Evolutionary conservation across 176 grass and related monocot species (phyloP).

Genomic region (Ananas comosus): DNA sequence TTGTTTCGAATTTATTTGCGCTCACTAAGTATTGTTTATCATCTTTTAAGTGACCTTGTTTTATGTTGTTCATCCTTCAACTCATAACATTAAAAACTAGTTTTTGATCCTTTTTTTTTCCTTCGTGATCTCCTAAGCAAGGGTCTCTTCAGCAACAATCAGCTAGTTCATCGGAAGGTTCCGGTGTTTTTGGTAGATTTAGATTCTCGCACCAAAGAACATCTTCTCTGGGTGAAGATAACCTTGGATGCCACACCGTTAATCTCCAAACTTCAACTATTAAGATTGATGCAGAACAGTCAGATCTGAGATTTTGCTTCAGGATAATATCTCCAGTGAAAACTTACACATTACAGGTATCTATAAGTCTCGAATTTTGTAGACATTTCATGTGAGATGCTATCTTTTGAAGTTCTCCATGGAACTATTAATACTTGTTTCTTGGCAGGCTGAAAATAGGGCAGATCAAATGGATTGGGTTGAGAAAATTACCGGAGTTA

Average conservation of each 20-base stretch:
- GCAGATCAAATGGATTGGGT: constrained; percentile 87
- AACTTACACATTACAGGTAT: constrained; percentile 86
- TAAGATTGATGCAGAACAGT: constrained; percentile 83
- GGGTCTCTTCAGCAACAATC: constrained; percentile 49
- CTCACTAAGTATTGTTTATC: too few relatives aligned
- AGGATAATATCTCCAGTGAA: constrained; percentile 89
- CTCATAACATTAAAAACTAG: background rate
- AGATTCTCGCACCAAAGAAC: constrained; percentile 50
- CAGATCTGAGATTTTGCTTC: constrained; percentile 92
- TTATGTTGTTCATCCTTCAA: too few relatives aligned
- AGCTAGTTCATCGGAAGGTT: constrained; percentile 28
- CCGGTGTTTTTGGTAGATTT: constrained; percentile 56
- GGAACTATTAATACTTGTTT: constrained; percentile 10
- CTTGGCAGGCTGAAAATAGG: constrained; percentile 62
- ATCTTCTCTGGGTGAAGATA: constrained; percentile 46
- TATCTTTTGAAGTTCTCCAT: background rate
- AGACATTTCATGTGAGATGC: background rate
- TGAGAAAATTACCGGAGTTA: constrained; percentile 96
- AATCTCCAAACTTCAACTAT: constrained; percentile 92
- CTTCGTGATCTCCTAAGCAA: constrained; percentile 55
- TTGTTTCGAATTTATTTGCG: background rate
- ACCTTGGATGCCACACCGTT: constrained; percentile 63
- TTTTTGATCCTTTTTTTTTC: constrained; percentile 11
- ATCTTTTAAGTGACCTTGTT: too few relatives aligned
- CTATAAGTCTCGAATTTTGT: background rate